Percentiles rank a stretch among this genome's conserved stretches.
Conservation (phyloP, 257 asterid species). For the Vinca minor region DNA sequence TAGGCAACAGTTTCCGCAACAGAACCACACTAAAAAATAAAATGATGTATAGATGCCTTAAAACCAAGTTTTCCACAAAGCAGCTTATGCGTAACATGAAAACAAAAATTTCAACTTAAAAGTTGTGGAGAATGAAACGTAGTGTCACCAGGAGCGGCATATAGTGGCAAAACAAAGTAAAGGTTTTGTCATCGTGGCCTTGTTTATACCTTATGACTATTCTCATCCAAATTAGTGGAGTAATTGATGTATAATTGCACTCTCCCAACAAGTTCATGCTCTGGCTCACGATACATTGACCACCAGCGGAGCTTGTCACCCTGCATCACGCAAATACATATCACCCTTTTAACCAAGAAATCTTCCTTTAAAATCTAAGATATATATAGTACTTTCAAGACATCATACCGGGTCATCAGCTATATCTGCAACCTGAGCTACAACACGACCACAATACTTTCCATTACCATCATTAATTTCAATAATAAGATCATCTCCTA, state of each 20-base stretch:
- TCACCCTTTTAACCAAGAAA: constrained; percentile 4
- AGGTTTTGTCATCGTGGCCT: neutral
- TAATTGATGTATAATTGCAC: constrained; percentile 59
- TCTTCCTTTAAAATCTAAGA: constrained; percentile 4
- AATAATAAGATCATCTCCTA: constrained; percentile 74
- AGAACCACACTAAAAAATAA: constrained; percentile 46
- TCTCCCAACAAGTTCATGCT: constrained; percentile 90
- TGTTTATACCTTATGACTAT: constrained; percentile 48
- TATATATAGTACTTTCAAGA: constrained; percentile 11
- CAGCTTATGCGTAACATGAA: neutral
- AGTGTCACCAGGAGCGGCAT: too few species aligned
- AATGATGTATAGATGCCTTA: constrained; percentile 10
- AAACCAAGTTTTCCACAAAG: neutral
- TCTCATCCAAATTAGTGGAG: constrained; percentile 64
- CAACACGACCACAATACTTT: constrained; percentile 60
- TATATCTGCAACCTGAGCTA: constrained; percentile 83
- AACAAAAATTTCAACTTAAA: neutral
- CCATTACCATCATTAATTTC: constrained; percentile 83
- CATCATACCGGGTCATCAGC: constrained; percentile 75
- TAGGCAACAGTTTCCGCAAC: constrained; percentile 93
- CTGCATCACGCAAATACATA: constrained; percentile 36
- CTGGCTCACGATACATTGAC: constrained; percentile 72
- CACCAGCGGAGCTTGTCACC: constrained; percentile 83
- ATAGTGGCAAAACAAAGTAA: neutral
- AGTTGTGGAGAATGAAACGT: neutral